A percentile compares a stretch with the other conserved stretches of the same genome.
Conservation (phyloP, 2,329 filamentous ascomycete species). For the Fusarium nelsonii region DNA sequence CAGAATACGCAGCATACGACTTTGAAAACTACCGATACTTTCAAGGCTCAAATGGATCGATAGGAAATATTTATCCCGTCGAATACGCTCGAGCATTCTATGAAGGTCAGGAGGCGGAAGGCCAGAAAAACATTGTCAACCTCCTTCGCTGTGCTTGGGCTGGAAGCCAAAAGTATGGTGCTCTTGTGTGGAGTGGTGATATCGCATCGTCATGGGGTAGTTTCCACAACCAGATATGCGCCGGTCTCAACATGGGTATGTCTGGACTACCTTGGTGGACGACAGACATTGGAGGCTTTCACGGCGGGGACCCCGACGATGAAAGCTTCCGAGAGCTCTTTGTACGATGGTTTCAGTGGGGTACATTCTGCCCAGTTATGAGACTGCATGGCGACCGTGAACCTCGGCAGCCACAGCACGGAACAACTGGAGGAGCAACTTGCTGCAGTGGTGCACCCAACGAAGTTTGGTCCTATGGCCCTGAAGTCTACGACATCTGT, state of each 20-base stretch:
- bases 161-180: conserved; percentile 71
- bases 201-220: conserved; percentile 73
- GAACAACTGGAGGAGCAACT: conserved; percentile 54
- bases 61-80: conserved; percentile 71
- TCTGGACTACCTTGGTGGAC: conserved; percentile 77
- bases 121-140: conserved; percentile 70
- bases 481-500: conserved; percentile 70
- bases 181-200: conserved; percentile 75
- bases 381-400: conserved; percentile 74
- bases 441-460: conserved; percentile 67
- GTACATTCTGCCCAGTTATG: conserved; percentile 75
- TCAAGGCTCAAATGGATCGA: conserved; percentile 51
- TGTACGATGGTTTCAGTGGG: conserved; percentile 78
- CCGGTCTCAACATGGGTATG: conserved; percentile 74
- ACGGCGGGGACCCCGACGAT: conserved; percentile 70
- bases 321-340: conserved; percentile 71
- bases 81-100: conserved; percentile 71
- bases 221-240: conserved; percentile 70
- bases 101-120: conserved; percentile 66
- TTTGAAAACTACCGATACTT: conserved; percentile 70
- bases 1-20: conserved; percentile 73
- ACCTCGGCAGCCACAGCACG: conserved; percentile 59
- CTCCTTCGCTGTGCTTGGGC: conserved; percentile 64
- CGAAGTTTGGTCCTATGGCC: conserved; percentile 76
- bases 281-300: conserved; percentile 78